Conservation (phyloP, 352 stramenopile species). For the Elongisporangium undulatum region DNA sequence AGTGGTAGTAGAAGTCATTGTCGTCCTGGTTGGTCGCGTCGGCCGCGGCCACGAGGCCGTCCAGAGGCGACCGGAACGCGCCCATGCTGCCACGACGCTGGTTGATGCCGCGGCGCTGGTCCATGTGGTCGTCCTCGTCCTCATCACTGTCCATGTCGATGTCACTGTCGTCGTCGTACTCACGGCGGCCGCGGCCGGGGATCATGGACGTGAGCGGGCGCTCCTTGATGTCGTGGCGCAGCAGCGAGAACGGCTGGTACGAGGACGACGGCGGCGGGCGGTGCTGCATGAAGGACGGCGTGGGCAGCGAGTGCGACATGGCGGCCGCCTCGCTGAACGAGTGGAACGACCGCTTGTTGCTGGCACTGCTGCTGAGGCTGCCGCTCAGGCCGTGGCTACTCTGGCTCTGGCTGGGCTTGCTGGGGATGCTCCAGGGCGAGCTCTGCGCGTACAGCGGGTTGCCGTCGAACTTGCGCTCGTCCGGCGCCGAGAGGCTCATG, state of each 20-base stretch:
- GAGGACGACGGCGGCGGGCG: conserved; percentile 13
- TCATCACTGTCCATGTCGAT: conserved; percentile 52
- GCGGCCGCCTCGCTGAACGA: conserved; percentile 19
- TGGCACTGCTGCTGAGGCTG: conserved; percentile 5
- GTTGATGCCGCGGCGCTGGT: conserved; percentile 6
- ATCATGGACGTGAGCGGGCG: conserved; percentile 72
- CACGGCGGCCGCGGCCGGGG: conserved; percentile 23
- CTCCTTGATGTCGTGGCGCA: conserved; percentile 57
- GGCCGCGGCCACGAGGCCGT: conserved; percentile 62
- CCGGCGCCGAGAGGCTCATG: conserved; percentile 74
- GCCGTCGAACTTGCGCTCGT: conserved; percentile 59
- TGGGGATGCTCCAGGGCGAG: neutral
- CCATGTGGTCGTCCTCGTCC: conserved; percentile 38
- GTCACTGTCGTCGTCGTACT: conserved; percentile 35
- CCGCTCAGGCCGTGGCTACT: conserved; percentile 44
- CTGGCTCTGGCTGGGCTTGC: conserved; percentile 3
- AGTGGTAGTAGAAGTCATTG: conserved; percentile 24
- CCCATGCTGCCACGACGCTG: conserved; percentile 13
- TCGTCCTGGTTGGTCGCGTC: conserved; percentile 40
- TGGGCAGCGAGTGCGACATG: conserved; percentile 48
- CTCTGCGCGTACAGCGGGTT: conserved; percentile 43
- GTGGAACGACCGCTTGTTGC: conserved; percentile 52
- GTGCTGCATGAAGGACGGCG: conserved; percentile 38
- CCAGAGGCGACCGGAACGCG: conserved; percentile 51
- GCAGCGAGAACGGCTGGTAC: conserved; percentile 27